phyloP scores from a whole-genome alignment of 1,139 yeast species.

The Zygosaccharomyces sapae region DNA sequence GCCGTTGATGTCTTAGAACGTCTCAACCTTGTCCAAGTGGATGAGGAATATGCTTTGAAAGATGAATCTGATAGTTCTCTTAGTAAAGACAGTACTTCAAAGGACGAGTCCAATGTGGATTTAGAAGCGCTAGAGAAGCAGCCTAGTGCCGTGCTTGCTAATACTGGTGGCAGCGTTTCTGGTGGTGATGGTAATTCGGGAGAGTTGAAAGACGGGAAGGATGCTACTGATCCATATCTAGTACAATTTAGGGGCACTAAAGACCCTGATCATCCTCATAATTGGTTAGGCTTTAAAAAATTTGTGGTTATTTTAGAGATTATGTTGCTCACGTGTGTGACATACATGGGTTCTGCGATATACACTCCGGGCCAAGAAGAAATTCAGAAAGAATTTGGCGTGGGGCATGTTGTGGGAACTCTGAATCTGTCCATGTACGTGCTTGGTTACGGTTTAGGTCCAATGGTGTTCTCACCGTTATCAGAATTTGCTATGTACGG shows the following conservation, averaged over 20 bases:
- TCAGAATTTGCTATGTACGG: conserved; percentile 52
- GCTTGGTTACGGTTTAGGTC: conserved; percentile 56
- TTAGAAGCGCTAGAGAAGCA: conserved; percentile 1
- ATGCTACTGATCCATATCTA: conserved; percentile 15
- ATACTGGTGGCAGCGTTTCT: background rate
- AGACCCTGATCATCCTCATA: conserved; percentile 56
- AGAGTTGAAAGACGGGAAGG: background rate
- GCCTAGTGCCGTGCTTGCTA: background rate
- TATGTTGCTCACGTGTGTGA: conserved; percentile 46
- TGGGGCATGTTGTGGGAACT: conserved; percentile 44
- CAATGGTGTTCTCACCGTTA: conserved; percentile 50
- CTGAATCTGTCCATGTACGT: conserved; percentile 54
- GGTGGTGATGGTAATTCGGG: conserved; percentile 5
- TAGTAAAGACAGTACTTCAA: background rate
- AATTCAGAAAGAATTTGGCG: conserved; percentile 43
- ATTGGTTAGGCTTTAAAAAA: conserved; percentile 47
- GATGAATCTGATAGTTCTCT: background rate
- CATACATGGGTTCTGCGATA: conserved; percentile 57
- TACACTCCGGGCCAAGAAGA: conserved; percentile 51
- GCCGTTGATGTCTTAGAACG: conserved; percentile 12
- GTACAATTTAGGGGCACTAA: conserved; percentile 29
- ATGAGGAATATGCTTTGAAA: conserved; percentile 7
- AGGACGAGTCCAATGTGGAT: background rate
- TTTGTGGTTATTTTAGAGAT: conserved; percentile 40
- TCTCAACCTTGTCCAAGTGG: conserved; percentile 10